phyloP scores from a whole-genome alignment of 1,139 yeast genomes.

The Candida gigantensis region DNA sequence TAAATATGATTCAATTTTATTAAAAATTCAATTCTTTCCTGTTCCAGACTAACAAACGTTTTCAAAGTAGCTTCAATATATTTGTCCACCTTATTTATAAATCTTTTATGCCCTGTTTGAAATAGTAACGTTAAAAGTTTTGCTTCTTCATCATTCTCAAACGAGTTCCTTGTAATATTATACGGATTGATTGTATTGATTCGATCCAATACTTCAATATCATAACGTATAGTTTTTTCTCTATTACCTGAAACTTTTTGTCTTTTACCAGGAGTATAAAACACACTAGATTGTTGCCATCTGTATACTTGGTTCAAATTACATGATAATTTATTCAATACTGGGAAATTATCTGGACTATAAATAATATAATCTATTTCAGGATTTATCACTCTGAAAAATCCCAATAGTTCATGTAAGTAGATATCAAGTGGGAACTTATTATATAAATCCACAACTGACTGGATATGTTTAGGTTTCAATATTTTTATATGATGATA shows the following conservation, averaged over 20 bases:
- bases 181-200: constrained; percentile 11
- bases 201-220: constrained; percentile 5
- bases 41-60: not conserved
- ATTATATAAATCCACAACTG: constrained; percentile 30
- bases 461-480: constrained; percentile 37
- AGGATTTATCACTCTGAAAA: constrained; percentile 28
- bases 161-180: constrained; percentile 9
- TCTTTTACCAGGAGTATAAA: no score
- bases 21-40: constrained; percentile 6
- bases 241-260: not conserved
- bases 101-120: constrained; percentile 7
- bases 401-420: constrained; percentile 25
- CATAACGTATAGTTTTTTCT: not conserved
- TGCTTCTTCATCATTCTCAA: constrained; percentile 4
- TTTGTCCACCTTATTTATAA: constrained; percentile 6
- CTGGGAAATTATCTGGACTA: constrained; percentile 8
- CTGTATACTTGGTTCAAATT: constrained; percentile 2
- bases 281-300: not conserved
- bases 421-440: constrained; percentile 39
- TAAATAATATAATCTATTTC: constrained; percentile 20
- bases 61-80: constrained; percentile 8
- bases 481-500: constrained; percentile 14
- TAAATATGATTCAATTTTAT: constrained; percentile 6
- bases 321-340: constrained; percentile 8
- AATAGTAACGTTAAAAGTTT: constrained; percentile 9